Percentiles rank a stretch among this genome's conserved stretches.
Evolutionary conservation across 768 basidiomycete genomes (phyloP).

Genomic region (Russula emetica): DNA sequence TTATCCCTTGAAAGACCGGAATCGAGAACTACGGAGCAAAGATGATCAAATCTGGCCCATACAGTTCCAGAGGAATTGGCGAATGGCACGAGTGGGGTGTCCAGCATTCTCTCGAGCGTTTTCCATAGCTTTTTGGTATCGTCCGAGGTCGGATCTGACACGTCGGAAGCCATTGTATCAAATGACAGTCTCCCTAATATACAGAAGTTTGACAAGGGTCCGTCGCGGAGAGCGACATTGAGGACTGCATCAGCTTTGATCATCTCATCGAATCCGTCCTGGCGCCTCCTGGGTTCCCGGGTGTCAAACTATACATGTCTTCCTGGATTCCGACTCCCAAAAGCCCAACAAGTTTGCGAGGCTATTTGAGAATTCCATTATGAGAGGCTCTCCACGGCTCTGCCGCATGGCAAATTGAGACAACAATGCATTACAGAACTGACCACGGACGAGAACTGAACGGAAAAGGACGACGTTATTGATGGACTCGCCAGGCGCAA

Average conservation of each 20-base stretch:
- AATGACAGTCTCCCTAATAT: background rate
- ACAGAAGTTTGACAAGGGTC: conserved; percentile 1
- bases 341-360: background rate
- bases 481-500: no score
- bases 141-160: background rate
- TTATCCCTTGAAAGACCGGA: background rate
- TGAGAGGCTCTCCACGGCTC: background rate
- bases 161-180: background rate
- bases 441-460: background rate
- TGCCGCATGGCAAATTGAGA: background rate
- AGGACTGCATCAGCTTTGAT: background rate
- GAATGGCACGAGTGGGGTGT: background rate
- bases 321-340: background rate
- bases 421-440: background rate
- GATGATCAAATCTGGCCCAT: background rate
- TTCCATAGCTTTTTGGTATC: background rate
- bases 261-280: background rate
- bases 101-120: background rate
- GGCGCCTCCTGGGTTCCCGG: background rate
- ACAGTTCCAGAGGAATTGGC: background rate
- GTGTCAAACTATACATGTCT: background rate
- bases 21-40: background rate
- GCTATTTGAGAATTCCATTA: no score
- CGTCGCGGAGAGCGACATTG: background rate
- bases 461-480: background rate